Evolutionary conservation across 495 filamentous ascomycete species (phyloP), one percentile per base, ranked within the genome.

Genomic region (Podospora tetraspora): DNA sequence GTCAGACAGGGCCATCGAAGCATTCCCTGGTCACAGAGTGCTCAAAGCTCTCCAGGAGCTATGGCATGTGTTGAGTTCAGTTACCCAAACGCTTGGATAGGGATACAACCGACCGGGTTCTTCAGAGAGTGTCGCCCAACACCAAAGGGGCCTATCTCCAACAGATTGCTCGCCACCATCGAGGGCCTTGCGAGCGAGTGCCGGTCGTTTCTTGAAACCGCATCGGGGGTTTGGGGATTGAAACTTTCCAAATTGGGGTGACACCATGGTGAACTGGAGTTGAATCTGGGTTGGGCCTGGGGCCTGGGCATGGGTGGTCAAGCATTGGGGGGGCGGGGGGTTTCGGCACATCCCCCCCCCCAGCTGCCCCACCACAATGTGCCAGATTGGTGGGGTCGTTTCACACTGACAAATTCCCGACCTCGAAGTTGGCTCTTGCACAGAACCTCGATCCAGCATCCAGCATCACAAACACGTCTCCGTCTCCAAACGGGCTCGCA

Each of bases 401-500:
- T 70, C 68, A 70, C 24, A 64, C 60, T 61, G 61, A 59, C 64
- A 60, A 66, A 67, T 63, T 63, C 68, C 52, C 16, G n/a, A n/a
- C 52, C 59, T 57, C 24, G 21, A 57, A n/a, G 58, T 22, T 57
- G 59, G 16, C 43, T 8, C 19, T 52, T 52, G 32, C 43, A 52
- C 43, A n/a, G 43, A n/a, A n/a, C 43, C 16, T 52, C 43, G 43
- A 52, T 16, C 37, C 37, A 43, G 37, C 4, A 43, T 43, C 37
- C 37, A 43, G 10, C 32, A 34, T 34, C 32, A 34, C 32, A 34
- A 13, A 34, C 32, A 10, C 32, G 32, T 34, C 32, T 3, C 12
- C 3, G 29, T 4, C 11, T 34, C 32, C 32, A 34, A 34, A 34
- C 37, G 13, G 37, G 5, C 4, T 34, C 12, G 29, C 34, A 43